Percentiles rank a stretch among this genome's conserved stretches.
phyloP scores from a whole-genome alignment of 371 early-diverging fungal genomes.

The Syncephalis plumigaleata region DNA sequence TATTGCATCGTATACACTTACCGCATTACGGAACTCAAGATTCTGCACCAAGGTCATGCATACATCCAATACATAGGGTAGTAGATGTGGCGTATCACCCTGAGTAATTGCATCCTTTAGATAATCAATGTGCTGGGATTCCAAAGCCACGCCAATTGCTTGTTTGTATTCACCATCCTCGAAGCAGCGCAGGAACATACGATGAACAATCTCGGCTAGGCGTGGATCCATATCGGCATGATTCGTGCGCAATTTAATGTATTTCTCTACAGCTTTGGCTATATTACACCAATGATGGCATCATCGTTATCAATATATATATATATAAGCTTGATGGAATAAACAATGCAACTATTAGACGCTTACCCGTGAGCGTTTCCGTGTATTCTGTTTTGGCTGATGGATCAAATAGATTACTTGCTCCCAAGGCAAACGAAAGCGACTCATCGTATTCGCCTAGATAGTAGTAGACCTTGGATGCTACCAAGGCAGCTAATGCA shows the following conservation, averaged over 20 bases:
- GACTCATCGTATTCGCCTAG: conserved; percentile 91
- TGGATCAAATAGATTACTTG: conserved; percentile 77
- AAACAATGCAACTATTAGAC: not conserved
- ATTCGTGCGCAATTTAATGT: conserved; percentile 51
- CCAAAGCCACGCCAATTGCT: conserved; percentile 90
- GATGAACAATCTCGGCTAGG: conserved; percentile 75
- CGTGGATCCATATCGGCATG: conserved; percentile 44
- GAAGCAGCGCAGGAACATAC: conserved; percentile 85
- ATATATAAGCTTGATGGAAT: not conserved
- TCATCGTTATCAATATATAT: not conserved
- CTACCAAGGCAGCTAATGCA: conserved; percentile 84
- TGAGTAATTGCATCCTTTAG: conserved; percentile 60
- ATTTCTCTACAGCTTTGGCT: conserved; percentile 87
- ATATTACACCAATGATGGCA: not conserved
- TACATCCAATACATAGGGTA: conserved; percentile 68
- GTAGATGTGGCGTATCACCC: conserved; percentile 47
- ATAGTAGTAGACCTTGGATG: conserved; percentile 90
- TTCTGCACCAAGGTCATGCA: conserved; percentile 65
- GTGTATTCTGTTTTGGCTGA: conserved; percentile 68
- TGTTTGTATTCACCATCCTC: conserved; percentile 74
- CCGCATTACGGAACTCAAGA: conserved; percentile 63
- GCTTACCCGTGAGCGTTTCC: conserved; percentile 78
- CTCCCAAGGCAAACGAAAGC: conserved; percentile 84
- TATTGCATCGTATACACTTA: conserved; percentile 6
- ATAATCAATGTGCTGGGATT: conserved; percentile 76